Evolutionary conservation across 306 rosid species (phyloP), one percentile per base, ranked within the genome.

Genomic region (Lithocarpus polystachyus): DNA sequence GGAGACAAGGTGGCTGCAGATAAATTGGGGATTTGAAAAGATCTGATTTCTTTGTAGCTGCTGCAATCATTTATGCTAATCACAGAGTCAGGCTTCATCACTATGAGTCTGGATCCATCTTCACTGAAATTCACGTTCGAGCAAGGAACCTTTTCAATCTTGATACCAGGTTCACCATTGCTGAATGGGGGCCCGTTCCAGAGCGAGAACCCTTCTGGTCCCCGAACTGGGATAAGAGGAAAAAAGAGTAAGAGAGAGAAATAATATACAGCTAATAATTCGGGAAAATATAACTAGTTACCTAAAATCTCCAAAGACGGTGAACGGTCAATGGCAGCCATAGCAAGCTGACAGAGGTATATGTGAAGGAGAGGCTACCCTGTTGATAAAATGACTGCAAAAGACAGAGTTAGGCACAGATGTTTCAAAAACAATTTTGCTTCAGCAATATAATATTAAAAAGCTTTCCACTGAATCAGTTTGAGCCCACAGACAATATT

Each of bases 111-210:
- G 8, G 95, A 90, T 51, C 98, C 98, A 82, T 91, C 82, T 62
- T 91, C 97, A 29, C 94, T 84, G 87, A 88, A 94, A 72, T 88
- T 92, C 0, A 95, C 83, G 54, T 33, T 92, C 6, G 62, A 7
- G 78, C 97, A 92, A 68, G 86, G 55, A 67, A 86, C 82, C 35
- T 90, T 91, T 18, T 89, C 95, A 68, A 89, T 93, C 87, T 89
- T 91, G 78, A 81, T 57, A 65, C 60, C 84, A 13, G 97, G 95
- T 74, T 89, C 84, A 48, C 86, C 91, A 77, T 84, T 76, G 76
- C 55, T 53, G 53, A 91, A 92, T 8, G 97, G 97, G 0, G 95
- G 97, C 2, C 99, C 99, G 2, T 86, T 90, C 99, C 97, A 94
- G 85, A 92, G 76, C 4, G 89, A 94, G 77, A 77, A 86, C 23